Base-by-base conservation (phyloP, 2,329 filamentous ascomycete species). In the Trichophyton simii region DNA sequence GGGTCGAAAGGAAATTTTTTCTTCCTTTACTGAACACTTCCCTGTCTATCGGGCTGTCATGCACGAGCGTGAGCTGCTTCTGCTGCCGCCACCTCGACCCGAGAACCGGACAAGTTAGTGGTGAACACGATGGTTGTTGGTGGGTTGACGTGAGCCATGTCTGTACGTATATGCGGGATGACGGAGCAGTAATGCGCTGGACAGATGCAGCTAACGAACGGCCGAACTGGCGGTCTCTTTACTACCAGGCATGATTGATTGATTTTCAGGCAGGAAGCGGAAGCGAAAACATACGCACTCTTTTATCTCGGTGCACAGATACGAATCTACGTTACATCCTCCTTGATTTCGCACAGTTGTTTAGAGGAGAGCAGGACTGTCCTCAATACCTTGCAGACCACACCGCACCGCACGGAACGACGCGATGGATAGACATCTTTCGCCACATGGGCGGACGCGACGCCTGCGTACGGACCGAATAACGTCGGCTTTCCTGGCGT, bases 401-500 rank as follows among this genome's bases (percentile, higher is more conserved):
- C 28, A n/a, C 38, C 31, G 11, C 42, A 36, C 5, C 8, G 18
- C 31, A 58, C 22, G 22, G 22, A 22, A 28, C 42, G 57, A 20
- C 34, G 34, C 34, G 34, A 58, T 28, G 28, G 36, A 38, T 20
- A n/a, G 7, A 13, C 34, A 42, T 9, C 57, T 13, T 18, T 46
- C 36, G 57, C 57, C 36, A 42, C 57, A n/a, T 15, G 28, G 41
- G 36, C 57, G 36, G 5, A 46, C 34, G 25, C 57, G 36, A 28
- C 57, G 38, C 5, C 3, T 9, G 57, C 57, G 57, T n/a, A 44
- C 22, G 15, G 34, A 42, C 15, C 36, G 52, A 31, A 59, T 57
- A 55, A 57, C 55, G 54, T 52, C 57, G 41, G 46, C 46, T 25
- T 57, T 60, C 34, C 54, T 58, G 48, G 54, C 59, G 13, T 58